Evolutionary conservation across 2,329 filamentous ascomycete genomes (phyloP), one percentile per base, ranked within the genome.

Genomic region (Hypoxylon sp.): DNA sequence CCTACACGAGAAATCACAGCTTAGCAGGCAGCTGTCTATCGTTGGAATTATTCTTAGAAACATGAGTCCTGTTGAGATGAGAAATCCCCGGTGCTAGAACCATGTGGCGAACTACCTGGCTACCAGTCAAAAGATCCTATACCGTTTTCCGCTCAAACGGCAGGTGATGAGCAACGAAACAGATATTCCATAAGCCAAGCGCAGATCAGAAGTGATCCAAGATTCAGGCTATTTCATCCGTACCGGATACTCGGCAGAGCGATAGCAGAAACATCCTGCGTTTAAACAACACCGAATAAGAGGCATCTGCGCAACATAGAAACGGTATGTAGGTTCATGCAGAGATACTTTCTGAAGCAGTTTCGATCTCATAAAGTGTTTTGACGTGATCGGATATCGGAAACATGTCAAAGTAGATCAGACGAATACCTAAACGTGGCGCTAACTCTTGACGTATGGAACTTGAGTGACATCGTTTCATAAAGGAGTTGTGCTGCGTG

Each of bases 21-120:
- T 3, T 34, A 34, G 8, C 4, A 12, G 12, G 30, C n/a, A n/a
- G n/a, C n/a, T n/a, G n/a, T n/a, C n/a, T n/a, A n/a, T n/a, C 19
- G 29, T 34, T 14, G 25, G 53, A 54, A 30, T 12, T 69, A 69
- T 69, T 67, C 67, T 69, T 69, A 67, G 67, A 67, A 69, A 61
- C 51, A n/a, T 11, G 19, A 67, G 19, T 37, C 19, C 16, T 50
- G 30, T 54, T 34, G 19, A 41, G 55, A 45, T 23, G 27, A 59
- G 21, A 45, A 21, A 39, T 54, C 11, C 16, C 27, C 29, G 9
- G 51, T 37, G 46, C 34, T 50, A 50, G 47, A 43, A 46, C 30
- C 47, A 41, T 57, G 57, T 67, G 67, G 67, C 61, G 46, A 63
- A 56, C 34, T 29, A 41, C n/a, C n/a, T n/a, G n/a, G n/a, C 51